These are phyloP conservation scores for Metschnikowia drakensbergensis DNA, from an alignment of 805 yeast species.

Conservation along the genomic window DNA sequence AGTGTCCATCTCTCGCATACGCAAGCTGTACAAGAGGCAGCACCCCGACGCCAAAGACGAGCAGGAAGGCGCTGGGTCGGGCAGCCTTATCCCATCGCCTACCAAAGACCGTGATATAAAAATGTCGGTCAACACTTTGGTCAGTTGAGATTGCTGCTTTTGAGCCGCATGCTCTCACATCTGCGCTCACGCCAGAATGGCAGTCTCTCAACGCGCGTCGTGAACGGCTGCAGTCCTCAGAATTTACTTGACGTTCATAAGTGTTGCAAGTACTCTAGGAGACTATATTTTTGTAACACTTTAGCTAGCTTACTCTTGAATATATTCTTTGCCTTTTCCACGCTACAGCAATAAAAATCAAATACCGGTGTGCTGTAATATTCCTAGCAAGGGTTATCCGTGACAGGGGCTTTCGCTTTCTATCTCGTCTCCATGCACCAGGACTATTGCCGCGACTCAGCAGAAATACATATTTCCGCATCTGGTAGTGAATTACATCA, in stretches of 20 bases:
- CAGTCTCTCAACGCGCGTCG: too few relatives aligned
- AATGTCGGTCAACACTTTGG: conserved; percentile 42
- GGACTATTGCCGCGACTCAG: background rate
- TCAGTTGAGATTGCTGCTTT: conserved; percentile 22
- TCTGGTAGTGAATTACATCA: background rate
- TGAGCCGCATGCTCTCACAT: background rate
- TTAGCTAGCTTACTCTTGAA: too few relatives aligned
- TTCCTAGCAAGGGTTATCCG: too few relatives aligned
- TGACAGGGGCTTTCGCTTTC: background rate
- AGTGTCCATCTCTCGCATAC: conserved; percentile 39
- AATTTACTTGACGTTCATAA: too few relatives aligned
- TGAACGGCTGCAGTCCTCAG: too few relatives aligned
- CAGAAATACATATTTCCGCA: background rate
- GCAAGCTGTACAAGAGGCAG: conserved; percentile 32
- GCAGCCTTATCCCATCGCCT: conserved; percentile 7
- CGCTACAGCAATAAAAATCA: too few relatives aligned
- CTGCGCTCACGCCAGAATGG: too few relatives aligned
- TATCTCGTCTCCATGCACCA: background rate
- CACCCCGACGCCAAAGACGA: conserved; percentile 6
- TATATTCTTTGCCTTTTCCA: too few relatives aligned
- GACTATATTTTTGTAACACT: too few relatives aligned
- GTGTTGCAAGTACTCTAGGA: too few relatives aligned
- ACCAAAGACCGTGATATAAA: conserved; percentile 33
- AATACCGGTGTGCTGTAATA: too few relatives aligned
- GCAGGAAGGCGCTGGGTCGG: conserved; percentile 11